Base-by-base conservation (phyloP, 139 green algal genomes). In the Coelastrella sp. region DNA sequence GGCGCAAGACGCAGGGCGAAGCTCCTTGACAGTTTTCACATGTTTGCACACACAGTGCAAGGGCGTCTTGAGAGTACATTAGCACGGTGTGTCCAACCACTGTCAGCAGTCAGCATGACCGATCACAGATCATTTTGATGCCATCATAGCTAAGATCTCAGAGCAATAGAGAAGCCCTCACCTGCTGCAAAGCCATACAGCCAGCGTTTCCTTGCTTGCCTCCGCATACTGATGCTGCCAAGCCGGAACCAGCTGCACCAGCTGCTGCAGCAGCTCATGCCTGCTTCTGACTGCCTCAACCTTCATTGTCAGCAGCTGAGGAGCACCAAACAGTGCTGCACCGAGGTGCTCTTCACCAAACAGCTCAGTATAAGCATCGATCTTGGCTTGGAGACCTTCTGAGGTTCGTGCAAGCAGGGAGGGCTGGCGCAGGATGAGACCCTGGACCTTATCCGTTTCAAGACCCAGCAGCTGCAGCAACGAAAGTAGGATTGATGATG, bases 221-320 rank as follows among this genome's bases (percentile, higher is more conserved):
- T 86, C 50, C 3, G 30, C 34, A 48, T 80, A 51, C 67, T 86
- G 80, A n/a, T n/a, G 6, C 15, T 38, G 23, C 80, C 80, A 86
- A 1, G 23, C 35, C 23, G 66, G 66, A 50, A 80, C 48, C 67
- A 79, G 19, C 48, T 48, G 41, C 2, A 59, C 80, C 34, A 86
- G 67, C 62, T 66, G 25, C 27, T 27, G 6, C 67, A 86, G 51
- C 80, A 86, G 80, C 67, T 79, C 80, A 30, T 86, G 51, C 2
- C 80, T 30, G 6, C 25, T 43, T 11, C 27, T 50, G 23, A 86
- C 80, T n/a, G 48, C 57, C 2, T 86, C 80, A 7, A 50, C 50
- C 23, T 53, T 62, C 80, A 86, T 86, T 8, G 80, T 86, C 37
- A 86, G 67, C 67, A 86, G 80, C 80, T 86, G 80, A 21, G 80